Evolutionary conservation across 495 filamentous ascomycete species (phyloP), one percentile per base, ranked within the genome.

Genomic region (Penicillium daleae): DNA sequence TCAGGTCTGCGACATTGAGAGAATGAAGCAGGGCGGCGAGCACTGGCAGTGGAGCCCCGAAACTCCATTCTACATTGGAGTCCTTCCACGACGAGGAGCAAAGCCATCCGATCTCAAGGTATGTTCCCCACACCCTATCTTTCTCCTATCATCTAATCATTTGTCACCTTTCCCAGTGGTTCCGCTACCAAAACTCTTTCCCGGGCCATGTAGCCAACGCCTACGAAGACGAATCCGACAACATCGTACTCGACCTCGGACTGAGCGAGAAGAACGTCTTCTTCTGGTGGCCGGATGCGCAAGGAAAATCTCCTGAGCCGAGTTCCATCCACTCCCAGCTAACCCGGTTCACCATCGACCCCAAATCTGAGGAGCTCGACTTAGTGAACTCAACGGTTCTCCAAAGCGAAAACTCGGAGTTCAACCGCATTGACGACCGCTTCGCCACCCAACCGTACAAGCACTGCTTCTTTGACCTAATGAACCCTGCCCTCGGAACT

Each of bases 371-470:
- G 1, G 44, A 68, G 13, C 42, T 61, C 8, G 21, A 53, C 24
- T 68, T 80, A 12, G 62, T 56, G 35, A 70, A 78, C 17, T 55
- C 71, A 2, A 0, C 73, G 22, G 57, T 76, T 8, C 82, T 82
- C 67, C 66, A 70, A 3, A 78, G 78, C 6, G 82, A 77, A 55
- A 83, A 83, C 51, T 56, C 57, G 19, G 85, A 87, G 66, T 87
- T 87, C 76, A 83, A 81, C 8, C 78, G 85, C 24, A 85, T 87
- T 60, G 85, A 87, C 65, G 85, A 87, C 59, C 79, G 85, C 1
- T 80, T 76, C 42, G 72, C 80, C 4, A 82, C 80, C 17, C 79
- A 80, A 58, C 70, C 70, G 5, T 85, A 87, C 66, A 68, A 72
- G 8, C 84, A 86, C 68, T 84, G 84, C 71, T 88, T 79, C 76